Evolutionary conservation across 306 rosid genomes (phyloP), one percentile per base, ranked within the genome.

Genomic region (Oxytropis ochrocephala): DNA sequence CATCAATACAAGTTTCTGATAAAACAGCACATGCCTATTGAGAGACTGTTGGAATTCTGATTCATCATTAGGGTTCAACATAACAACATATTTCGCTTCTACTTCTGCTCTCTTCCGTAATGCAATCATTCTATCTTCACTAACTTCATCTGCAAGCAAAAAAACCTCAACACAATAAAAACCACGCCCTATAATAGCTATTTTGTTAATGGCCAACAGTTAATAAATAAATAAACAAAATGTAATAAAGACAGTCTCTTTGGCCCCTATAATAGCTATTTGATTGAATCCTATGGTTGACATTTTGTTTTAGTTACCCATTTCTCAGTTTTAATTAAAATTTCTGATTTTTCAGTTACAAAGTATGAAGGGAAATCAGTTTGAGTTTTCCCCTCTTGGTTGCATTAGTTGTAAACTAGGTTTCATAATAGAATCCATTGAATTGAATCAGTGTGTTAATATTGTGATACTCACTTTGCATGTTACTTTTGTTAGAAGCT

Each of bases 21-120:
- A 64, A 60, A 60, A 42, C 54, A 56, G 27, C 1, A 29, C 87
- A 54, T 80, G 69, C 97, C 92, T 91, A 68, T 69, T 69, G 6
- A 91, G 84, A 32, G 96, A 84, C 32, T 60, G 86, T 50, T 81
- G 80, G 18, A 88, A 69, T 47, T 84, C 90, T 8, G 84, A 72
- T 27, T 79, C 75, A 62, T 94, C 87, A 56, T 80, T 83, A 8
- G 86, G 93, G 24, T 82, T 78, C 64, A 94, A 82, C 10, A 77
- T 69, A 62, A 91, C 48, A 24, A 87, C 73, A 58, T 81, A 80
- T 69, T 91, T 94, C 10, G 95, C 74, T 73, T 94, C 99, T 19
- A 94, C 79, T 64, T 94, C 99, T 4, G 97, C 95, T 39, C 97
- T 88, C 86, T 94, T 94, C 57, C 97, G 75, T 13, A 94, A 76